phyloP scores from a whole-genome alignment of 1,284 basidiomycete genomes.

The Tetrapyrgos nigripes region DNA sequence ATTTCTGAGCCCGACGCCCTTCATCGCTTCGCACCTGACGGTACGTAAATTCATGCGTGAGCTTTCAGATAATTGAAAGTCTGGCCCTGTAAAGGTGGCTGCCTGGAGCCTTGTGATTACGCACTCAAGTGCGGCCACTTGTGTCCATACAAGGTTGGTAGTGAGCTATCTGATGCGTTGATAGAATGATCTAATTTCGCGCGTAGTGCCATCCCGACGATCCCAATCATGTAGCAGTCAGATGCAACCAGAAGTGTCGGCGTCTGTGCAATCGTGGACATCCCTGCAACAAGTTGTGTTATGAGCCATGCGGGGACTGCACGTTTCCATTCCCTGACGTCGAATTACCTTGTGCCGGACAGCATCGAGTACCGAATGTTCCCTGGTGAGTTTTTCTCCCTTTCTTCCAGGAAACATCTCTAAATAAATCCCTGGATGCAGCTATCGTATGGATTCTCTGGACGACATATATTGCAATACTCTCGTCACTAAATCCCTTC shows the following conservation, averaged over 20 bases:
- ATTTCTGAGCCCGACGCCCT: constrained; percentile 62
- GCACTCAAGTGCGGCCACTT: constrained; percentile 72
- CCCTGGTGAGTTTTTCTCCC: constrained; percentile 54
- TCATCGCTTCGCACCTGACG: constrained; percentile 60
- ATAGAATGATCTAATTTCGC: background rate
- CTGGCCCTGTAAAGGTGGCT: constrained; percentile 60
- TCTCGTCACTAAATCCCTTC: constrained; percentile 52
- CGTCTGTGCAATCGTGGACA: constrained; percentile 59
- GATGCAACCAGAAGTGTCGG: constrained; percentile 46
- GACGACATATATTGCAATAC: constrained; percentile 51
- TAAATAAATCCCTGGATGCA: constrained; percentile 29
- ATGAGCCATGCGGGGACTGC: constrained; percentile 63
- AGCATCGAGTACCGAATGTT: constrained; percentile 52
- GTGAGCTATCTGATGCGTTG: too few species aligned
- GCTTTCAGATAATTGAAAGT: background rate
- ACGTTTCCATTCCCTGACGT: constrained; percentile 52
- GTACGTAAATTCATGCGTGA: constrained; percentile 31
- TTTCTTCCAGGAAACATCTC: background rate
- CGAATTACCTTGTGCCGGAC: constrained; percentile 61
- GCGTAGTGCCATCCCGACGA: constrained; percentile 73
- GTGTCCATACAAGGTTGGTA: constrained; percentile 64
- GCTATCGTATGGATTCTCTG: constrained; percentile 54
- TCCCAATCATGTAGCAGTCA: constrained; percentile 54
- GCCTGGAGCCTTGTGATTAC: constrained; percentile 60
- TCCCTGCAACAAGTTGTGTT: constrained; percentile 65